Evolutionary conservation across 1,139 yeast species (phyloP), one percentile per base, ranked within the genome.

Genomic region (Kazachstania sp.): DNA sequence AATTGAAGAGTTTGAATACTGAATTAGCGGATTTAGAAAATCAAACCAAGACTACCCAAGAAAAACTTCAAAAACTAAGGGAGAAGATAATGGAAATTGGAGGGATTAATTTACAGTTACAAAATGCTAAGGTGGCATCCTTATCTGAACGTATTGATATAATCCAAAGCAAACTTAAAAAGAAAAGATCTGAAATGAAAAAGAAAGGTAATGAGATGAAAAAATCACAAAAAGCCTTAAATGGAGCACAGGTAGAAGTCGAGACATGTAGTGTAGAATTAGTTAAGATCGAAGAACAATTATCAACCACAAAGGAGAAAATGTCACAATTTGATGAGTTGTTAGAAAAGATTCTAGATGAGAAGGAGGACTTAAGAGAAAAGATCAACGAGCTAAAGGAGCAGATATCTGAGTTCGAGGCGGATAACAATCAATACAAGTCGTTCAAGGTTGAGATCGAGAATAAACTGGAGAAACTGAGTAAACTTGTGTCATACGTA

Each of bases 1-100:
- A 51, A 4, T 36, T 60, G 11, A 31, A 45, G 3, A 13, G 20
- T 5, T 47, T 63, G 13, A 47, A 45, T 20, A 39, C 45, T 3
- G 58, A 61, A 42, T 49, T 71, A 44, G 63, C 62, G 0, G 64
- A 68, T 9, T 65, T 87, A 19, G 73, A 76, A 54, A 67, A 70
- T 1, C 78, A 79, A 57, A 79, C 88, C 59, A 66, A 70, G 36
- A 81, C 75, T 19, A 67, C 82, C 23, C 90, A 85, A 52, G 59
- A 66, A 8, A 73, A 75, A 49, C 84, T 90, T 40, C 71, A 73
- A 13, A 71, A 58, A 0, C 67, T 88, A 7, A 90, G 87, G 56
- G 86, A 82, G 49, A 75, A 82, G 60, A 86, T 94, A 35, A 79
- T 90, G 86, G 83, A 85, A 50, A 84, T 88, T 46, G 98, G 99